These are phyloP conservation scores for Chenopodium album DNA, from an alignment of 148 eudicot genomes.

Conservation along the genomic window DNA sequence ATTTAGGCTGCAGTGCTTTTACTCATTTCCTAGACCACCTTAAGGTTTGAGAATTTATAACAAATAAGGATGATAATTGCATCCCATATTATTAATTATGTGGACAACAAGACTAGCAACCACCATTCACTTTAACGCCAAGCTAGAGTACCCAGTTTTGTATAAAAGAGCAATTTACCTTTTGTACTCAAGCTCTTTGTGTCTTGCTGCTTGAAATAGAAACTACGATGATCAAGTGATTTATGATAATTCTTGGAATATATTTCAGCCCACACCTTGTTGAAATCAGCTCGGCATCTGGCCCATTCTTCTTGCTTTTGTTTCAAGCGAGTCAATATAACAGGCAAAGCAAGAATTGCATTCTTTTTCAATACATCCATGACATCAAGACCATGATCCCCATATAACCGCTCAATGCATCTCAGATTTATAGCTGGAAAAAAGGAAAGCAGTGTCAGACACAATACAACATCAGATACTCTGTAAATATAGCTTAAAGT, in stretches of 20 bases:
- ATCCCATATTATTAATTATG: too few relatives aligned
- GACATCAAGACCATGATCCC: constrained; percentile 95
- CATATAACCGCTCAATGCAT: constrained; percentile 88
- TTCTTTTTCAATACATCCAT: constrained; percentile 79
- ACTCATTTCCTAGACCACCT: background rate
- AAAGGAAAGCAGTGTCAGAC: constrained; percentile 30
- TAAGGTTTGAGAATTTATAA: background rate
- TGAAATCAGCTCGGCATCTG: constrained; percentile 82
- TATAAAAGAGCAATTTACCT: constrained; percentile 46
- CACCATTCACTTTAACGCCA: too few relatives aligned
- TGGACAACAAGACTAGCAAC: too few relatives aligned
- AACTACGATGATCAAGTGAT: constrained; percentile 93
- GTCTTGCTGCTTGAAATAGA: constrained; percentile 96
- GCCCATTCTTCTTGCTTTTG: constrained; percentile 97
- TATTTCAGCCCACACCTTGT: constrained; percentile 85
- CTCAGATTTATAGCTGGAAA: constrained; percentile 69
- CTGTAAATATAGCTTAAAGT: constrained; percentile 11
- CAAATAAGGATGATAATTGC: background rate
- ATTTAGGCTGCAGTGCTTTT: too few relatives aligned
- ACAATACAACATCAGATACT: constrained; percentile 4
- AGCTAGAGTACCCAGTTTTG: background rate
- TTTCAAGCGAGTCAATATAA: constrained; percentile 86
- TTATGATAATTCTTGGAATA: constrained; percentile 88
- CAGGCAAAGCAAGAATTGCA: constrained; percentile 75
- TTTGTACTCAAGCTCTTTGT: constrained; percentile 82